Conservation (phyloP, 2,329 filamentous ascomycete genomes). For the Mycocentrospora acerina region DNA sequence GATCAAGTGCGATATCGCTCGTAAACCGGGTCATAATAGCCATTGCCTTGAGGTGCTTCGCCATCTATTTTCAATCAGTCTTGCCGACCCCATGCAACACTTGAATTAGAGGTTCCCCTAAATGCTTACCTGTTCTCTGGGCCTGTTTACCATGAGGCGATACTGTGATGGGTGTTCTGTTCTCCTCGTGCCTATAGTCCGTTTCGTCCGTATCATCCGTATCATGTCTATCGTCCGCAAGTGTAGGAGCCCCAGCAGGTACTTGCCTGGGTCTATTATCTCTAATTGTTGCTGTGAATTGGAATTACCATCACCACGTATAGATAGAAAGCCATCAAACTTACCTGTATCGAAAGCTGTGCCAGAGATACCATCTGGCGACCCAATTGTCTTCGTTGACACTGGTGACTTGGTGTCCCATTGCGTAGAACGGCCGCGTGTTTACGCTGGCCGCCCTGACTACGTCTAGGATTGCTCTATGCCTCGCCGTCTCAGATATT, state of each 20-base stretch:
- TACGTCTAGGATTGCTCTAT: slow-evolving; percentile 47
- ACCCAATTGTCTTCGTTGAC: slow-evolving; percentile 52
- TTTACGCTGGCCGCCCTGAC: slow-evolving; percentile 42
- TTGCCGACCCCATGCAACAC: too few species aligned
- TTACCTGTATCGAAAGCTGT: slow-evolving; percentile 50
- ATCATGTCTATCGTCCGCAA: too few species aligned
- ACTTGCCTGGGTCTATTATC: slow-evolving; percentile 10
- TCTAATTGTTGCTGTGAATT: slow-evolving; percentile 35
- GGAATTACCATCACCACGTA: not conserved
- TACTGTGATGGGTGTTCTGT: too few species aligned
- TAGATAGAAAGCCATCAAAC: not conserved
- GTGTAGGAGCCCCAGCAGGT: too few species aligned
- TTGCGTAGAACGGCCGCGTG: slow-evolving; percentile 46
- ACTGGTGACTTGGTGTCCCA: slow-evolving; percentile 44
- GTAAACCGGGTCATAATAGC: slow-evolving; percentile 29
- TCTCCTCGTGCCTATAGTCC: not conserved
- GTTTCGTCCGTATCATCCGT: too few species aligned
- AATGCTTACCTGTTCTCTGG: too few species aligned
- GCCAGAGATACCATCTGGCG: slow-evolving; percentile 55
- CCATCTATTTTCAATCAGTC: slow-evolving; percentile 9
- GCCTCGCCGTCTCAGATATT: slow-evolving; percentile 51
- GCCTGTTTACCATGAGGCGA: too few species aligned
- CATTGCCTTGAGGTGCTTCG: slow-evolving; percentile 1
- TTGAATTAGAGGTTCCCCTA: too few species aligned
- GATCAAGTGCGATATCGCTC: too few species aligned